Conservation (phyloP, 2,329 filamentous ascomycete genomes). For the Ophiostoma sp. region DNA sequence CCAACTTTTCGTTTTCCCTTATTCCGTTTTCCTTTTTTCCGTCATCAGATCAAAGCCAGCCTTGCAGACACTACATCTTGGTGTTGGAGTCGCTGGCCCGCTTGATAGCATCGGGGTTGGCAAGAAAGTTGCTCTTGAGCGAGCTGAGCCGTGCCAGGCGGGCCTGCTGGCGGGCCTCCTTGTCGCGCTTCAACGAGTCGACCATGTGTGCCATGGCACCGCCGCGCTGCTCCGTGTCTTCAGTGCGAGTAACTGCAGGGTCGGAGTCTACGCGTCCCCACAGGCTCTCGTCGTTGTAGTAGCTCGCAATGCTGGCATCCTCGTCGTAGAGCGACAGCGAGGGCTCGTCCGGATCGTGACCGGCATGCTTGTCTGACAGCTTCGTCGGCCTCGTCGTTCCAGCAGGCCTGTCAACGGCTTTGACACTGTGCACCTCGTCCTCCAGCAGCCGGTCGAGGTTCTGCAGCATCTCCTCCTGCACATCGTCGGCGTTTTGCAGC, state of each 20-base stretch:
- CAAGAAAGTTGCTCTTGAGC: not conserved
- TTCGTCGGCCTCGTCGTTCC: not conserved
- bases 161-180: not conserved
- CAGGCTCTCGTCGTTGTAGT: not conserved
- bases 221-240: not conserved
- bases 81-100: not conserved
- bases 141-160: not conserved
- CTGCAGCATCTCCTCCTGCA: not conserved
- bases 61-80: not conserved
- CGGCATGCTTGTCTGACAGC: not conserved
- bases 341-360: not conserved
- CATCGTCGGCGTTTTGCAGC: not conserved
- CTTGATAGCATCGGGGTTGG: not conserved
- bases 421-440: not conserved
- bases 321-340: not conserved
- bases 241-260: no score
- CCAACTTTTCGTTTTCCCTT: not conserved
- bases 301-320: not conserved
- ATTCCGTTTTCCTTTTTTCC: no score
- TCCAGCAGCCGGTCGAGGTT: slow-evolving; percentile 1
- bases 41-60: no score
- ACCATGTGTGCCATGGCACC: not conserved
- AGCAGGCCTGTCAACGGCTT: not conserved
- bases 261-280: not conserved
- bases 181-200: not conserved